Evolutionary conservation across 129 eudicot species (phyloP).

Genomic region (Sambucus nigra): DNA sequence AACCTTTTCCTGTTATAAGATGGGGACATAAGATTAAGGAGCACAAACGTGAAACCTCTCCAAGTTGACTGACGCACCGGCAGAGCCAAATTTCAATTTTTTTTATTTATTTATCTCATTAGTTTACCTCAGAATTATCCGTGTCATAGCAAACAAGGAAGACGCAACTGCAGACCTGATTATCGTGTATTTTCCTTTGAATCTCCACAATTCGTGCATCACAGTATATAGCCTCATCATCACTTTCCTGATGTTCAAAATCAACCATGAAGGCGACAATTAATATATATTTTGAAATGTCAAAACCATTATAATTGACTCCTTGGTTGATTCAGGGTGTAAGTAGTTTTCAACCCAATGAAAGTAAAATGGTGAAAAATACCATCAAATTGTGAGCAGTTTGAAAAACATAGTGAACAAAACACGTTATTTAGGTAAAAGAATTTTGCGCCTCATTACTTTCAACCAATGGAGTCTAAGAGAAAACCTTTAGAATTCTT

Average conservation of each 20-base stretch:
- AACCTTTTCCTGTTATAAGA: slow-evolving; percentile 36
- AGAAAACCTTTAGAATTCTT: no score
- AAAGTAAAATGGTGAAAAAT: no score
- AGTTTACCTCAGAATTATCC: slow-evolving; percentile 51
- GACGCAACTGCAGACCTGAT: slow-evolving; percentile 42
- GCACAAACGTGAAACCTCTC: not conserved
- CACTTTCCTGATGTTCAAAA: slow-evolving; percentile 47
- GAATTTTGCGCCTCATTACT: no score
- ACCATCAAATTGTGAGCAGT: no score
- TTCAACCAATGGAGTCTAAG: no score
- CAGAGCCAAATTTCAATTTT: not conserved
- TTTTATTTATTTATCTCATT: not conserved
- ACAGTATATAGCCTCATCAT: slow-evolving; percentile 53
- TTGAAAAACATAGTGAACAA: no score
- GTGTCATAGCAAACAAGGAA: slow-evolving; percentile 53
- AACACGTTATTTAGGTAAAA: no score
- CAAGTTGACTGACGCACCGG: not conserved
- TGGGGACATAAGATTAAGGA: not conserved
- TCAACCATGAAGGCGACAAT: not conserved
- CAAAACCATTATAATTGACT: no score
- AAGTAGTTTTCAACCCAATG: no score
- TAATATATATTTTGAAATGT: no score
- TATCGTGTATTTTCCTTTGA: slow-evolving; percentile 46
- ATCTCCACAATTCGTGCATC: slow-evolving; percentile 56
- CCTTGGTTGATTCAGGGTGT: no score